Base-by-base conservation (phyloP, 345 rosid species). In the Rhodomyrtus tomentosa region DNA sequence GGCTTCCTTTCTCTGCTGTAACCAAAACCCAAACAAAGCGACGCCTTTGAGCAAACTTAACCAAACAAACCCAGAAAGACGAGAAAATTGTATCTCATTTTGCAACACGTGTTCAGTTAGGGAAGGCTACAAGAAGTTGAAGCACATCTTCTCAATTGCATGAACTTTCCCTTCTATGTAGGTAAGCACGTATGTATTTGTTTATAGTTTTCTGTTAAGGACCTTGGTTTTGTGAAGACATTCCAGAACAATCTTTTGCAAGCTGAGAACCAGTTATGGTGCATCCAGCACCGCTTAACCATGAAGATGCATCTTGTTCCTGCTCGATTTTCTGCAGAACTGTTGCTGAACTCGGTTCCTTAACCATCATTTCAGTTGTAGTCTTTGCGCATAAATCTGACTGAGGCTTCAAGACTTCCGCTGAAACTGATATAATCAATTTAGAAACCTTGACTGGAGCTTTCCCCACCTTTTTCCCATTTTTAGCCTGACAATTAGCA, bases 401-500 rank as follows among this genome's bases (percentile, higher is more conserved):
- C 86, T 85, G 90, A 82, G 79, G 80, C 59, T 80, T 85, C 80
- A 16, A 84, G 53, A 72, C 45, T 83, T 82, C 87, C 79, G 72
- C 83, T 24, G 89, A 85, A 81, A 68, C 88, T 50, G 89, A 83
- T 86, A 91, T 90, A 73, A 87, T 89, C 84, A 92, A 89, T 88
- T 86, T 92, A 24, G 92, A 89, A 48, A 45, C 87, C 84, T 59
- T 86, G 53, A 87, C 81, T 81, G 79, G 90, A 85, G 87, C 89
- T 88, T 89, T 91, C 85, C 90, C 87, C 45, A 55, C 79, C 86
- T 88, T 91, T 86, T 90, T 93, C 82, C 85, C 85, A 74, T 87
- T 88, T 84, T 91, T 93, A 86, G 89, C 91, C 98, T 95, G 88
- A 36, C 38, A 76, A 82, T 29, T 80, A 88, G 49, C 45, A 85